Percentiles rank a stretch among this genome's conserved stretches.
phyloP scores from a whole-genome alignment of 2,329 filamentous ascomycete species.

The Fusarium nematophilum region DNA sequence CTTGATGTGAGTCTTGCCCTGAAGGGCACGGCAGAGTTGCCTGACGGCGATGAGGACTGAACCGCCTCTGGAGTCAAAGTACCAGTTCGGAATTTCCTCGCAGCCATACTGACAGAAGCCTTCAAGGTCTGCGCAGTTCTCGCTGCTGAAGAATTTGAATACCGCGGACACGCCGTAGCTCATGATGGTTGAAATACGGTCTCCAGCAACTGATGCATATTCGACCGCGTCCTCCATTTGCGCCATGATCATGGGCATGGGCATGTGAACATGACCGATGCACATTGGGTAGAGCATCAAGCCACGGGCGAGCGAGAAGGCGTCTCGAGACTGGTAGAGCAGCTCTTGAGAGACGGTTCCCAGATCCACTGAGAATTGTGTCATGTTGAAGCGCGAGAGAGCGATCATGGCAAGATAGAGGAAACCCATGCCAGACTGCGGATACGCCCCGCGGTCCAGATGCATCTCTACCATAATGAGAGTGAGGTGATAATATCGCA shows the following conservation, averaged over 20 bases:
- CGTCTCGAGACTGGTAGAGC: conserved; percentile 70
- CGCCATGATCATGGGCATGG: conserved; percentile 67
- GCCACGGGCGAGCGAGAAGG: conserved; percentile 74
- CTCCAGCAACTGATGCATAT: conserved; percentile 73
- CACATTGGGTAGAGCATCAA: conserved; percentile 77
- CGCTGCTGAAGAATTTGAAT: conserved; percentile 75
- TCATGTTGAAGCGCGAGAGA: conserved; percentile 76
- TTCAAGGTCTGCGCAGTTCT: conserved; percentile 77
- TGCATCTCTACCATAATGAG: conserved; percentile 76
- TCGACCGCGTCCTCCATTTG: conserved; percentile 75
- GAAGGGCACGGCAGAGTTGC: conserved; percentile 75
- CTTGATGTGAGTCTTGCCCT: conserved; percentile 74
- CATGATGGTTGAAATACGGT: conserved; percentile 77
- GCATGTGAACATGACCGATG: conserved; percentile 75
- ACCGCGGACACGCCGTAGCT: conserved; percentile 75
- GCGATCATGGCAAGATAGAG: conserved; percentile 76
- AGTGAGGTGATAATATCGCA: conserved; percentile 78
- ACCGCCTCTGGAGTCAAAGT: conserved; percentile 76
- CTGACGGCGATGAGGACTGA: conserved; percentile 73
- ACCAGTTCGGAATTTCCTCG: conserved; percentile 79
- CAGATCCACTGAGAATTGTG: conserved; percentile 74
- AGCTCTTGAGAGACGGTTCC: conserved; percentile 72
- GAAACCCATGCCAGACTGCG: conserved; percentile 76
- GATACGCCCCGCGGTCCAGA: conserved; percentile 71
- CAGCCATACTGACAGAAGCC: conserved; percentile 77